Conservation (phyloP, 805 yeast genomes). For the Dipodascopsis uninucleata region DNA sequence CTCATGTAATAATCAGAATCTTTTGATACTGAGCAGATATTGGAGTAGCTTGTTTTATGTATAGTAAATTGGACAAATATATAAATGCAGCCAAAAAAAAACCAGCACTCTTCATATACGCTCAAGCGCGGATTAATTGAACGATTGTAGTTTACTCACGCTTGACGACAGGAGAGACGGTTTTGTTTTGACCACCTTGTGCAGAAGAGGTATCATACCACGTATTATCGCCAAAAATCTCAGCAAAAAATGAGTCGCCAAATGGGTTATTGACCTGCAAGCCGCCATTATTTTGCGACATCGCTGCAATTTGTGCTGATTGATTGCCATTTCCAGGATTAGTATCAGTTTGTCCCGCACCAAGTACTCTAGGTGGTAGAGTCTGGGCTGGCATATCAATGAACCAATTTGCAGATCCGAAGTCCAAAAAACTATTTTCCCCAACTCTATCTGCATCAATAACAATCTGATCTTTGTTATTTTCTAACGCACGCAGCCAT, state of each 20-base stretch:
- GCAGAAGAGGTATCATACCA: slow-evolving; percentile 10
- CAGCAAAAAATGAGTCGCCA: slow-evolving; percentile 20
- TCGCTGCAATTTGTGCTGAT: not conserved
- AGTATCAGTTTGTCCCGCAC: not conserved
- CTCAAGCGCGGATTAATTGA: too few species aligned
- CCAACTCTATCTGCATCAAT: slow-evolving; percentile 28
- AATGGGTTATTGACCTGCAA: slow-evolving; percentile 1
- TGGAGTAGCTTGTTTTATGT: too few species aligned
- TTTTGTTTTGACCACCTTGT: too few species aligned
- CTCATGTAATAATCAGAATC: too few species aligned
- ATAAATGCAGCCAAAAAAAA: too few species aligned
- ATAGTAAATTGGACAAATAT: too few species aligned
- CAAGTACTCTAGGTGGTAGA: slow-evolving; percentile 1
- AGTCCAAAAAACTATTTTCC: slow-evolving; percentile 25
- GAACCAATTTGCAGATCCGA: slow-evolving; percentile 23
- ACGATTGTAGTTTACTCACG: too few species aligned
- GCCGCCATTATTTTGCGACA: not conserved
- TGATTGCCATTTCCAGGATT: not conserved
- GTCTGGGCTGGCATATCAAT: slow-evolving; percentile 16
- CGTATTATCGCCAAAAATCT: slow-evolving; percentile 21
- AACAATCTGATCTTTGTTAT: slow-evolving; percentile 24
- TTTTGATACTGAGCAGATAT: too few species aligned
- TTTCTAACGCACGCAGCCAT: slow-evolving; percentile 27
- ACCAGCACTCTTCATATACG: too few species aligned
- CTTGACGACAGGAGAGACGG: too few species aligned